phyloP scores from a whole-genome alignment of 163 green algal species.

The Trebouxiophyceae sp. region DNA sequence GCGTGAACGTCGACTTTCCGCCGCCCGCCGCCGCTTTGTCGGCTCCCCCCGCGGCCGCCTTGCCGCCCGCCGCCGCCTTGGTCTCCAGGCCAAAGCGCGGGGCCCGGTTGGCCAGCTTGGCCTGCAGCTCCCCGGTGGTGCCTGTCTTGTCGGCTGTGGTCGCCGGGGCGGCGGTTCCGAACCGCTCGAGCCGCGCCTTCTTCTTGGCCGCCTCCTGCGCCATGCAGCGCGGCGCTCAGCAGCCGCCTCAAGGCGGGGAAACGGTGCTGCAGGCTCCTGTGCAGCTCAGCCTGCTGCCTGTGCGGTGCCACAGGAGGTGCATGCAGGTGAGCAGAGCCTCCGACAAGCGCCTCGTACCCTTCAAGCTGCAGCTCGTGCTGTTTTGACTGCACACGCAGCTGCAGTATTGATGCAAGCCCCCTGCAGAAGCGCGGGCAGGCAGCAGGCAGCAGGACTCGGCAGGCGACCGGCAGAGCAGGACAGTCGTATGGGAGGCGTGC shows the following conservation, averaged over 20 bases:
- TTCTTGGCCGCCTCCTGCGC: conserved; percentile 6
- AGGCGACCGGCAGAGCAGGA: not conserved
- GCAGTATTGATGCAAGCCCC: too few species aligned
- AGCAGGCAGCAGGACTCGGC: not conserved
- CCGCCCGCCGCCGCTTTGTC: not conserved
- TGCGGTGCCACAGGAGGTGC: too few species aligned
- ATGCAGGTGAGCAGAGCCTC: too few species aligned
- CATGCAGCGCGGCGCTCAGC: not conserved
- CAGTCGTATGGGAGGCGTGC: not conserved
- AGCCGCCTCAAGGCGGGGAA: not conserved
- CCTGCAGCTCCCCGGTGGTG: not conserved
- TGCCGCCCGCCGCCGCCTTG: conserved; percentile 1
- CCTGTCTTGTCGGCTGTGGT: not conserved
- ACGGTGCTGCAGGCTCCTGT: not conserved
- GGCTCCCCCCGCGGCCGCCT: not conserved
- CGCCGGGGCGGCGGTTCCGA: not conserved
- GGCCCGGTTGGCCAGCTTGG: not conserved
- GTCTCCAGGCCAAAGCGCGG: conserved; percentile 6
- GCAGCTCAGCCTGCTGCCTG: not conserved
- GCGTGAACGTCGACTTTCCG: not conserved
- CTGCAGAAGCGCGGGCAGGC: not conserved
- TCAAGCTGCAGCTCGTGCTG: not conserved
- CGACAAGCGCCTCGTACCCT: not conserved
- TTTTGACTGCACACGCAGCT: not conserved
- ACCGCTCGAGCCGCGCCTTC: conserved; percentile 1